A percentile compares a stretch with the other conserved stretches of the same genome.
These are phyloP conservation scores for Petunia secreta DNA, from an alignment of 257 asterid genomes.

Conservation along the genomic window DNA sequence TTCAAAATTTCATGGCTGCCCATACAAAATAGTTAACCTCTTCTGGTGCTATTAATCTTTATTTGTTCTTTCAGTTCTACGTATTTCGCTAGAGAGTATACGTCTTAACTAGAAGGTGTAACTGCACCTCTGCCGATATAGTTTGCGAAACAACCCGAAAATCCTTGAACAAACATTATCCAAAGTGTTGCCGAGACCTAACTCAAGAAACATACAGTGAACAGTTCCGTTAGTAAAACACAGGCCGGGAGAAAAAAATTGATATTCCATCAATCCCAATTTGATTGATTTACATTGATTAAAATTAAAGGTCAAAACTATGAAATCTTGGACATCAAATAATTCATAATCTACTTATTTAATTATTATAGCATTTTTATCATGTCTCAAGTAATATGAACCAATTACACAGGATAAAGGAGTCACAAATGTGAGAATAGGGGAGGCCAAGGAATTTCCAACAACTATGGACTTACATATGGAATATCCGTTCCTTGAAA, in stretches of 20 bases:
- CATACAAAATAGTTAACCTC: not conserved
- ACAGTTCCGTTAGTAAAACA: too few species aligned
- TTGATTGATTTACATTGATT: not conserved
- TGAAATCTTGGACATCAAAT: not conserved
- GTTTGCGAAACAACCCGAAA: too few species aligned
- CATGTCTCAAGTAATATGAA: not conserved
- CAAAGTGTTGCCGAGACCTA: too few species aligned
- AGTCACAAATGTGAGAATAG: not conserved
- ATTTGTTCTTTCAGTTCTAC: not conserved
- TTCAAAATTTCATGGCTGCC: not conserved
- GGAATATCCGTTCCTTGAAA: not conserved
- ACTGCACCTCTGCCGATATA: too few species aligned
- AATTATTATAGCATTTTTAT: not conserved
- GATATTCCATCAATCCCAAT: not conserved
- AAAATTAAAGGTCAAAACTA: too few species aligned
- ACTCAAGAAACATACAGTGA: too few species aligned
- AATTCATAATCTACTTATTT: not conserved
- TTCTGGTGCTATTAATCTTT: slow-evolving; percentile 5
- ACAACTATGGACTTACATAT: slow-evolving; percentile 7
- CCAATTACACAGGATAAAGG: not conserved
- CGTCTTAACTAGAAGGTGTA: not conserved
- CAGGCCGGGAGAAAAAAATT: too few species aligned
- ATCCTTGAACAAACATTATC: too few species aligned
- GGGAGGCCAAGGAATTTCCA: not conserved
- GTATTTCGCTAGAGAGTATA: not conserved